phyloP scores from a whole-genome alignment of 2,329 filamentous ascomycete species.

The Talaromyces marneffei region DNA sequence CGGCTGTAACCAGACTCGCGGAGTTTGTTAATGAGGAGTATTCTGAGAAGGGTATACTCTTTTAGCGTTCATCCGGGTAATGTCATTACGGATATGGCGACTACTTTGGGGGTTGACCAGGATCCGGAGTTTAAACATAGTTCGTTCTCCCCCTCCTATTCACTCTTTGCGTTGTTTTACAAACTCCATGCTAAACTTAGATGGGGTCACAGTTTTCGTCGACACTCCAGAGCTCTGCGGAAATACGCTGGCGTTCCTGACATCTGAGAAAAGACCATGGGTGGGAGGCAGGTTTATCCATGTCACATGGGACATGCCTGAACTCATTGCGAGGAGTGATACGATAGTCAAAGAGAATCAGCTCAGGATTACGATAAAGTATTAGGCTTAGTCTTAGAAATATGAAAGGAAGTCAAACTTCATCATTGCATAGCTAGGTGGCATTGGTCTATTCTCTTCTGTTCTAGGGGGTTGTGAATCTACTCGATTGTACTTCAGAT shows the following conservation, averaged over 20 bases:
- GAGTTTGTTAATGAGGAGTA: conserved; percentile 45
- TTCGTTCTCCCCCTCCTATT: background rate
- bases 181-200: conserved; percentile 20
- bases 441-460: too few relatives aligned
- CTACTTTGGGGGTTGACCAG: background rate
- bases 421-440: too few relatives aligned
- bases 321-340: conserved; percentile 16
- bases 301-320: conserved; percentile 19
- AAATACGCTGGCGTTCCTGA: conserved; percentile 22
- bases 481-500: too few relatives aligned
- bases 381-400: background rate
- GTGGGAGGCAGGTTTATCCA: conserved; percentile 19
- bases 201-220: background rate
- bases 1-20: conserved; percentile 41
- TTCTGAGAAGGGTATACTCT: conserved; percentile 31
- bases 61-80: conserved; percentile 44
- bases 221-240: conserved; percentile 28
- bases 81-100: conserved; percentile 41
- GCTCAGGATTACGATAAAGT: conserved; percentile 33
- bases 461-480: too few relatives aligned
- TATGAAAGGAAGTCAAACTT: too few relatives aligned
- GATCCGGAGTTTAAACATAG: background rate
- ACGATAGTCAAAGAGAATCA: conserved; percentile 28
- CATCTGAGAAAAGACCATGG: conserved; percentile 22
- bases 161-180: too few relatives aligned